phyloP scores from a whole-genome alignment of 768 basidiomycete genomes.

The Daedaleopsis sinensis region DNA sequence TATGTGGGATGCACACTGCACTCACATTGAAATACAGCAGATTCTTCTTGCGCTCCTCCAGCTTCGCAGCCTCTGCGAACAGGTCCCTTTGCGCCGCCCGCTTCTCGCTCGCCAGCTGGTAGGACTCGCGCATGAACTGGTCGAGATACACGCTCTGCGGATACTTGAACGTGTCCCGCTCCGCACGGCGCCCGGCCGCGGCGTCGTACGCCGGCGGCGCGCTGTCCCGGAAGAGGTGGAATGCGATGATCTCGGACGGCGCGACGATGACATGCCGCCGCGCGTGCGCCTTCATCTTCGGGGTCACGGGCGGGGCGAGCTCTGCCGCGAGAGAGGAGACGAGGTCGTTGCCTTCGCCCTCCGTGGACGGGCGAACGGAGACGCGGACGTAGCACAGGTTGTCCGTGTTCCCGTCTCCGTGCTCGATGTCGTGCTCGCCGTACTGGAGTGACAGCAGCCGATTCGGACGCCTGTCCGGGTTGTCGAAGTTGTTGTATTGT shows the following conservation, averaged over 20 bases:
- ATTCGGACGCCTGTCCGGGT: slow-evolving; percentile 20
- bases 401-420: slow-evolving; percentile 25
- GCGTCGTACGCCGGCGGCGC: slow-evolving; percentile 23
- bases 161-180: slow-evolving; percentile 50
- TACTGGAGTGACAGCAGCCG: slow-evolving; percentile 61
- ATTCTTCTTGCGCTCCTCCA: slow-evolving; percentile 48
- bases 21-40: slow-evolving; percentile 62
- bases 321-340: slow-evolving; percentile 54
- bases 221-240: slow-evolving; percentile 46
- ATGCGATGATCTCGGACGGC: slow-evolving; percentile 65
- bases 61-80: slow-evolving; percentile 47
- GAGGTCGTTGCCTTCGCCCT: slow-evolving; percentile 54
- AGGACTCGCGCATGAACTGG: slow-evolving; percentile 65
- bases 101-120: slow-evolving; percentile 44
- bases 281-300: slow-evolving; percentile 26
- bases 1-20: slow-evolving; percentile 2
- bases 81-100: slow-evolving; percentile 41
- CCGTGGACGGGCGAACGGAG: slow-evolving; percentile 44
- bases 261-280: slow-evolving; percentile 62
- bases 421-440: slow-evolving; percentile 46
- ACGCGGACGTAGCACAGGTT: slow-evolving; percentile 55
- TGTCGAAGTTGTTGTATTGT: slow-evolving; percentile 13
- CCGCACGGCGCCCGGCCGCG: slow-evolving; percentile 20
- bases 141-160: slow-evolving; percentile 74
- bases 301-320: slow-evolving; percentile 36